Evolutionary conservation across 805 yeast species (phyloP).

Genomic region (Yamadazyma tumulicola): DNA sequence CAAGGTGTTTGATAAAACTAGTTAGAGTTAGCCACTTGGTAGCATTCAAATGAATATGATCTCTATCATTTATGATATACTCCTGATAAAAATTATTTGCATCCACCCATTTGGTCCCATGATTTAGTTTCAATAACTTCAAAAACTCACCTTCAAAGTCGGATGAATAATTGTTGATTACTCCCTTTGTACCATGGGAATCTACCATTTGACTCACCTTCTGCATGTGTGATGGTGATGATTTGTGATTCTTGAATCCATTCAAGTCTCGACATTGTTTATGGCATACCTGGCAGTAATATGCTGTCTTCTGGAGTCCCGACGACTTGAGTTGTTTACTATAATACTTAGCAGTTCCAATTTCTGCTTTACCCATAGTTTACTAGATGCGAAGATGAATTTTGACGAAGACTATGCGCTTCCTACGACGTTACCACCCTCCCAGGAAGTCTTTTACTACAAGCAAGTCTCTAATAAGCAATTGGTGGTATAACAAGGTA

Average conservation of each 20-base stretch:
- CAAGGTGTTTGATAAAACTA: conserved; percentile 61
- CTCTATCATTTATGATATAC: conserved; percentile 66
- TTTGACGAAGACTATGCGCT: not conserved
- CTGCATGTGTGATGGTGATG: conserved; percentile 72
- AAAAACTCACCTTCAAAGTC: conserved; percentile 66
- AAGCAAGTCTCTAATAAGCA: conserved; percentile 18
- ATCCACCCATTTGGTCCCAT: conserved; percentile 76
- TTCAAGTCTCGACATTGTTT: conserved; percentile 96
- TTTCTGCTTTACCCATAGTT: conserved; percentile 29
- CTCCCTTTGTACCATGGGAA: conserved; percentile 36
- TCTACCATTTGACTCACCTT: conserved; percentile 38
- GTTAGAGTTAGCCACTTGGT: conserved; percentile 76
- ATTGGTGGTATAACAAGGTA: conserved; percentile 24
- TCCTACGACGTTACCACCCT: conserved; percentile 13
- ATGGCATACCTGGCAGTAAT: conserved; percentile 87
- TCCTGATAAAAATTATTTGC: conserved; percentile 91
- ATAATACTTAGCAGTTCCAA: conserved; percentile 56
- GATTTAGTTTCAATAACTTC: conserved; percentile 56
- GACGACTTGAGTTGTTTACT: conserved; percentile 74
- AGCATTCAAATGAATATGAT: conserved; percentile 88
- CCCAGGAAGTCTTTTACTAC: conserved; percentile 32
- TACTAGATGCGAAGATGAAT: not conserved
- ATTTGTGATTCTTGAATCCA: conserved; percentile 89
- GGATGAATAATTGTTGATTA: conserved; percentile 56
- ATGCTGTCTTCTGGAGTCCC: conserved; percentile 82